Evolutionary conservation across 139 green algal species (phyloP).

Genomic region (Gonium pectorale): DNA sequence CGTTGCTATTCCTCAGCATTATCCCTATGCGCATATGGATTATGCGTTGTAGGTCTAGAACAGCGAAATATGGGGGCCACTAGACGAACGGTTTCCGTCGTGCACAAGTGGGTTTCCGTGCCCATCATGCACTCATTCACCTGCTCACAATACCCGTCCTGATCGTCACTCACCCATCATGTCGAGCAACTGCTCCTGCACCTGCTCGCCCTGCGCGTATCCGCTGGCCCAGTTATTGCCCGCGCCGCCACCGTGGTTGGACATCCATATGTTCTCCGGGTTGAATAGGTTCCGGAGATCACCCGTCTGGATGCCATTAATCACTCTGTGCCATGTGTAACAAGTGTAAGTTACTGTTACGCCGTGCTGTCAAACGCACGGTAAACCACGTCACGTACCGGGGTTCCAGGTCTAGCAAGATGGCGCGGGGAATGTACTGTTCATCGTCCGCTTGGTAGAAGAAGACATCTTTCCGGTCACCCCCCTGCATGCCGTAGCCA

Average conservation of each 20-base stretch:
- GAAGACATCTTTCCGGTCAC: slow-evolving; percentile 99
- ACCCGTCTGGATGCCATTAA: slow-evolving; percentile 96
- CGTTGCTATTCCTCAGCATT: no score
- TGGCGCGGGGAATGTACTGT: slow-evolving; percentile 95
- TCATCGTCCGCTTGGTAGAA: slow-evolving; percentile 99
- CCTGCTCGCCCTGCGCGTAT: slow-evolving; percentile 90
- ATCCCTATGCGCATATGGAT: no score
- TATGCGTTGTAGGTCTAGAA: no score
- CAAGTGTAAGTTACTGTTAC: no score
- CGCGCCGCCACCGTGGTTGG: slow-evolving; percentile 93
- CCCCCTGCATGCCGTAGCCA: slow-evolving; percentile 62
- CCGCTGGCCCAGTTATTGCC: slow-evolving; percentile 99
- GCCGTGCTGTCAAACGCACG: background rate
- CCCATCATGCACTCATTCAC: background rate
- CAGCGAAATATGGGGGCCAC: no score
- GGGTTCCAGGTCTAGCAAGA: slow-evolving; percentile 97
- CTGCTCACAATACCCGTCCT: background rate
- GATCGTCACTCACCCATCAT: slow-evolving; percentile 95
- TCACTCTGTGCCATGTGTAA: slow-evolving; percentile 78
- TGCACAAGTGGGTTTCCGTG: no score
- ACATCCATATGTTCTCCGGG: slow-evolving; percentile 97
- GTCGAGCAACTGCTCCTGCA: slow-evolving; percentile 97
- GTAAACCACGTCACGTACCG: slow-evolving; percentile 54
- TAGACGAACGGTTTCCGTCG: no score
- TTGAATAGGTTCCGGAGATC: slow-evolving; percentile 98